Conservation (phyloP, 225 moss, liverwort and hornwort species). For the Thuidium tamariscinum region DNA sequence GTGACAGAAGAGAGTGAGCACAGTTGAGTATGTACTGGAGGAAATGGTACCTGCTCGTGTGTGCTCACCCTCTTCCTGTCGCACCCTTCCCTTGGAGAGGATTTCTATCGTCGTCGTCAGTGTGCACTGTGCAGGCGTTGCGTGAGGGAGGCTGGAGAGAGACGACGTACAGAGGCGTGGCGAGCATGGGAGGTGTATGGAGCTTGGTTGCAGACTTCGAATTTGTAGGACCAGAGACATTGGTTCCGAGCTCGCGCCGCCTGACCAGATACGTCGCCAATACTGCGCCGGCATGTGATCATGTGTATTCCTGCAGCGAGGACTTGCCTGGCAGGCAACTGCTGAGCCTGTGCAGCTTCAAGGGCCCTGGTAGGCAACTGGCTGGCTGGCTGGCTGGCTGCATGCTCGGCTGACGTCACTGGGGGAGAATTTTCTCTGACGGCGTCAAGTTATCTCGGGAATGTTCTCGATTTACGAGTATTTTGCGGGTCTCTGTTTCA, state of each 20-base stretch:
- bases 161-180: not conserved
- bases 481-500: not conserved
- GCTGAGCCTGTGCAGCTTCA: not conserved
- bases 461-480: not conserved
- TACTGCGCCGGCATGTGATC: not conserved
- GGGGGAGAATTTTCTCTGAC: not conserved
- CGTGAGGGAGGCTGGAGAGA: not conserved
- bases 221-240: not conserved
- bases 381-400: not conserved
- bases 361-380: not conserved
- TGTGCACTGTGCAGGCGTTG: not conserved
- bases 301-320: not conserved
- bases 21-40: constrained; percentile 21
- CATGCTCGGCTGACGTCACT: constrained; percentile 20
- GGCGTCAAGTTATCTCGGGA: not conserved
- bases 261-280: not conserved
- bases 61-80: constrained; percentile 58
- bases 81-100: not conserved
- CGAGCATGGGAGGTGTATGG: not conserved
- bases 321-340: not conserved
- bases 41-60: constrained; percentile 19
- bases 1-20: constrained; percentile 71
- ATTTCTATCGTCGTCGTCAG: too few species aligned
- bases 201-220: not conserved
- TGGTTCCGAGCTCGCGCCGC: not conserved